Percentiles rank a stretch among this genome's conserved stretches.
Evolutionary conservation across 805 yeast genomes (phyloP).

Genomic region (Candida taoyuanica): DNA sequence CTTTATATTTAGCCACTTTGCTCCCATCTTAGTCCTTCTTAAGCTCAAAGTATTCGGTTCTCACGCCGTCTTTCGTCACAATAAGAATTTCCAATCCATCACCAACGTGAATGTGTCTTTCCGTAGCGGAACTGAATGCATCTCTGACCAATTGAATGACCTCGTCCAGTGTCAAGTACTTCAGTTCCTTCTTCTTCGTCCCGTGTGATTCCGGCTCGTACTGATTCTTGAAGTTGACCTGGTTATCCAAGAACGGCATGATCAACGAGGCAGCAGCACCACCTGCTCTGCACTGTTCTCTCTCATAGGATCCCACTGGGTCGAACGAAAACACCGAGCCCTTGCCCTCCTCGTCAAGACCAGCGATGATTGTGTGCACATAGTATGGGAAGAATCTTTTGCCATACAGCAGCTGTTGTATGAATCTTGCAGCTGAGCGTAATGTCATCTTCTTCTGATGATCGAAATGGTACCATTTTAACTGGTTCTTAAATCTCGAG

Average conservation of each 20-base stretch:
- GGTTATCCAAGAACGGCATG: slow-evolving; percentile 97
- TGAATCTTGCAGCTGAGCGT: slow-evolving; percentile 79
- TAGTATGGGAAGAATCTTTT: slow-evolving; percentile 96
- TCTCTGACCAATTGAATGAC: slow-evolving; percentile 85
- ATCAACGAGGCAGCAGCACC: slow-evolving; percentile 96
- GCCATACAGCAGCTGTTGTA: slow-evolving; percentile 86
- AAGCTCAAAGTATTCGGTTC: slow-evolving; percentile 76
- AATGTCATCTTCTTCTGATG: slow-evolving; percentile 69
- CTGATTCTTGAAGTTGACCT: slow-evolving; percentile 94
- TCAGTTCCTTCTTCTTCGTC: slow-evolving; percentile 51
- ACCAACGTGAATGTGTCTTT: slow-evolving; percentile 97
- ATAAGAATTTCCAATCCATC: slow-evolving; percentile 90
- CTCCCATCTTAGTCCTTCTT: slow-evolving; percentile 63
- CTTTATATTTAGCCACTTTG: no score
- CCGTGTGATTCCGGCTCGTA: slow-evolving; percentile 76
- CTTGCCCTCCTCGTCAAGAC: slow-evolving; percentile 78
- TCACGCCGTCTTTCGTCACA: slow-evolving; percentile 90
- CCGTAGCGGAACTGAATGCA: slow-evolving; percentile 94
- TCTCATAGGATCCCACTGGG: slow-evolving; percentile 96
- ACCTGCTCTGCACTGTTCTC: slow-evolving; percentile 96
- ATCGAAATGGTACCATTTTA: slow-evolving; percentile 92
- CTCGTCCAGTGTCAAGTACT: slow-evolving; percentile 73
- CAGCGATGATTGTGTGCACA: slow-evolving; percentile 92
- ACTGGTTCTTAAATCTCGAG: slow-evolving; percentile 55
- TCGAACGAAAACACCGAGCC: slow-evolving; percentile 96